phyloP scores from a whole-genome alignment of 768 basidiomycete genomes.

The Tubosaeta sp. region DNA sequence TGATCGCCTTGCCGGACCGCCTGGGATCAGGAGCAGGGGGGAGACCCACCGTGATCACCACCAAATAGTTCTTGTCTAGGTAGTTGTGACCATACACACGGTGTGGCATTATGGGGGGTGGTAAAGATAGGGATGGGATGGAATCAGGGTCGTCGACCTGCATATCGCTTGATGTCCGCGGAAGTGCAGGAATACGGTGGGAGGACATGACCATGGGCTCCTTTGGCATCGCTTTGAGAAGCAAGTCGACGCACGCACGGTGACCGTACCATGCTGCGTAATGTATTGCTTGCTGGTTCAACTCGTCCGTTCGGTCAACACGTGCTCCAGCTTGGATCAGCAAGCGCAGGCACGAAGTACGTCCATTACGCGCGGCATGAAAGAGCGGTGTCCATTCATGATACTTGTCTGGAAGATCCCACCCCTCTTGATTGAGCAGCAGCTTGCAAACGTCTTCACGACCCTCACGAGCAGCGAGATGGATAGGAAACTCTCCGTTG shows the following conservation, averaged over 20 bases:
- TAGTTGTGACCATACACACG: slow-evolving; percentile 97
- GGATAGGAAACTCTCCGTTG: slow-evolving; percentile 96
- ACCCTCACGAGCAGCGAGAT: slow-evolving; percentile 91
- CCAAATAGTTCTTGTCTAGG: slow-evolving; percentile 78
- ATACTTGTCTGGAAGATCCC: slow-evolving; percentile 91
- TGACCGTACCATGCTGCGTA: slow-evolving; percentile 98
- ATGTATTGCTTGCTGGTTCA: slow-evolving; percentile 79
- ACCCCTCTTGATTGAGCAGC: slow-evolving; percentile 69
- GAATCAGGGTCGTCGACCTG: slow-evolving; percentile 75
- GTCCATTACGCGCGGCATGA: slow-evolving; percentile 89
- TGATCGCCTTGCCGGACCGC: slow-evolving; percentile 47
- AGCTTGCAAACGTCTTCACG: slow-evolving; percentile 80
- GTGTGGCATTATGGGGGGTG: slow-evolving; percentile 98
- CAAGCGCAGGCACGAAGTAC: slow-evolving; percentile 65
- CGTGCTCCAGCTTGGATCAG: slow-evolving; percentile 77
- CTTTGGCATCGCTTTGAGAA: slow-evolving; percentile 42
- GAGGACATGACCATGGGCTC: slow-evolving; percentile 12
- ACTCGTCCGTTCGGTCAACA: slow-evolving; percentile 76
- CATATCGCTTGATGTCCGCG: slow-evolving; percentile 29
- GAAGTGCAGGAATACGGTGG: slow-evolving; percentile 17
- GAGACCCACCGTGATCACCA: slow-evolving; percentile 80
- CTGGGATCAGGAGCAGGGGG: slow-evolving; percentile 35
- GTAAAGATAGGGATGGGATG: slow-evolving; percentile 92
- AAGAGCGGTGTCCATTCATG: slow-evolving; percentile 98
- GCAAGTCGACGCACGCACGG: slow-evolving; percentile 56